Evolutionary conservation across 1,139 yeast genomes (phyloP).

Genomic region (Pichia cactophila): DNA sequence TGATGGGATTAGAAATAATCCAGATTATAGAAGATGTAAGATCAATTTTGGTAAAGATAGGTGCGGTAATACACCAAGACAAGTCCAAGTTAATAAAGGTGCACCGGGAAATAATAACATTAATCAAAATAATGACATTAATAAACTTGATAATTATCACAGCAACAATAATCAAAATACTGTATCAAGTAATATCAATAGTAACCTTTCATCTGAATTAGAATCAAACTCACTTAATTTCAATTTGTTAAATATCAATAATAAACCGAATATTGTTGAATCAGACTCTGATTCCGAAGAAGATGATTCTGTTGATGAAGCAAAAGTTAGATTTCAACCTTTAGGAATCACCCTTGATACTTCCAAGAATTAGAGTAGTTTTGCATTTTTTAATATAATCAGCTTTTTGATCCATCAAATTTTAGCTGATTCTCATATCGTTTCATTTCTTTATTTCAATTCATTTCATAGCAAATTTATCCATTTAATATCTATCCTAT

Average conservation of each 20-base stretch:
- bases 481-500: neutral
- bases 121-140: neutral
- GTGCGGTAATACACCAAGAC: conserved; percentile 71
- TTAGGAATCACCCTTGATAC: conserved; percentile 15
- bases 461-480: neutral
- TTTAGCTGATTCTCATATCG: too few relatives aligned
- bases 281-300: conserved; percentile 12
- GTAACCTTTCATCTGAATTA: neutral
- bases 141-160: neutral
- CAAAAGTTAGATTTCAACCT: conserved; percentile 15
- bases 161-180: neutral
- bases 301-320: conserved; percentile 15
- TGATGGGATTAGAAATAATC: conserved; percentile 56
- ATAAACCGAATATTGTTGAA: neutral
- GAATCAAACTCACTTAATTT: neutral
- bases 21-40: conserved; percentile 48
- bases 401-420: neutral
- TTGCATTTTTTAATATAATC: neutral
- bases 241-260: neutral
- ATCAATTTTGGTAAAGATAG: conserved; percentile 76
- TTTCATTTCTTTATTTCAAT: neutral
- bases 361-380: neutral
- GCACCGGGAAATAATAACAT: neutral
- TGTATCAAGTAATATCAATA: neutral
- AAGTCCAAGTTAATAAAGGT: conserved; percentile 20